Base-by-base conservation (phyloP, 2,329 filamentous ascomycete genomes). In the Penicillium sp. region DNA sequence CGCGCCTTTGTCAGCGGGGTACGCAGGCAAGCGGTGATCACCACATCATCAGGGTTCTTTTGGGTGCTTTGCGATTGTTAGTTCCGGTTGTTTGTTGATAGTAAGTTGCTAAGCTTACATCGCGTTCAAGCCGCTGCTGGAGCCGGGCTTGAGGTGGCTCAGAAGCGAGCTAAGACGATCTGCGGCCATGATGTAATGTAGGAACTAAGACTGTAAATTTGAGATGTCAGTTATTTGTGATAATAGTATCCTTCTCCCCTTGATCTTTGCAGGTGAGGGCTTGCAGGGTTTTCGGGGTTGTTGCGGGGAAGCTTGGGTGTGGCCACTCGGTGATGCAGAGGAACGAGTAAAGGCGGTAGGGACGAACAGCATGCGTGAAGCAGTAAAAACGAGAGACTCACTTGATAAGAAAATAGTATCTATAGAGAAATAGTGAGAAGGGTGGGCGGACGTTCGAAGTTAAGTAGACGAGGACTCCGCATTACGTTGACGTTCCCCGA, bases 1-100 rank as follows among this genome's bases (percentile, higher is more conserved):
- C 83, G 84, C 52, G 85, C 92, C 81, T 97, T 98, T 72, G 89
- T 84, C 61, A 99, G 84, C 0, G 95, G 92, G 27, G 93, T 97
- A 55, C 95, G 90, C 69, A 93, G 82, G 27, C 93, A 93, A 57
- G 96, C 86, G 8, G 95, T 99, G 72, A 98, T 96, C 74, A 99
- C 95, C 54, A 99, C 84, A 81, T 99, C 95, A 74, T 98, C 93
- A 66, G 93, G 86, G 76, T 96, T 96, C 82, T 98, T 93, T 67
- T 90, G 87, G 56, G 90, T 92, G 71, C 92, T 96, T n/a, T 31
- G 19, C 31, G n/a, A 16, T 47, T 52, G 49, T 69, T 52, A 68
- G 61, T 24, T n/a, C n/a, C 39, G 49, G 49, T 45, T 19, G 19
- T 47, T 27, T 29, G 3, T 22, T 21, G 13, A n/a, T 21, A 31